Conservation (phyloP, 148 eudicot species). For the Linanthus parryae region DNA sequence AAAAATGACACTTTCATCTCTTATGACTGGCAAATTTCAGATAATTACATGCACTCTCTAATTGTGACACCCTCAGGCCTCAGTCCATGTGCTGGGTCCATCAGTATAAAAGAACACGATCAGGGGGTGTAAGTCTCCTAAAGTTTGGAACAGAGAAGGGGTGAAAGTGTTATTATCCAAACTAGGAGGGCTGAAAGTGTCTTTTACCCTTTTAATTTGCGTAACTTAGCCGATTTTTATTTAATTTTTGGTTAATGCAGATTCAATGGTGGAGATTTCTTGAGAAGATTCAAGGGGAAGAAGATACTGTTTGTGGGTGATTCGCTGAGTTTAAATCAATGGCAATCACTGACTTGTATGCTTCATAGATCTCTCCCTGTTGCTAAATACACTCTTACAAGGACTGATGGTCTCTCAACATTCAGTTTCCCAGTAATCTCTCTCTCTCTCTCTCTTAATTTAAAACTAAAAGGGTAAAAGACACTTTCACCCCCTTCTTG, state of each 20-base stretch:
- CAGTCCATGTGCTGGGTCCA: too few species aligned
- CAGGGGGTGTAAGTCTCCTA: too few species aligned
- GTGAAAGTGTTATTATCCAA: background rate
- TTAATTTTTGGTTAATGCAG: background rate
- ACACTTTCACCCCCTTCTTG: too few species aligned
- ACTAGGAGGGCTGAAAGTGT: background rate
- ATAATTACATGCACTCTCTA: too few species aligned
- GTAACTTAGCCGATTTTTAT: background rate
- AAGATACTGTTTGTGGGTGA: conserved; percentile 53
- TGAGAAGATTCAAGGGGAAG: conserved; percentile 32
- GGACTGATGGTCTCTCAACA: conserved; percentile 26
- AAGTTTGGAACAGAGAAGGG: too few species aligned
- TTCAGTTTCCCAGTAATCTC: too few species aligned
- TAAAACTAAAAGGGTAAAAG: too few species aligned
- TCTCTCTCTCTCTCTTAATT: too few species aligned
- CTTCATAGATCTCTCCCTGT: conserved; percentile 29
- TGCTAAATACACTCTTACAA: conserved; percentile 14
- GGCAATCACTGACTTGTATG: conserved; percentile 54
- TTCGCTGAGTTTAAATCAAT: conserved; percentile 50
- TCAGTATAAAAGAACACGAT: too few species aligned
- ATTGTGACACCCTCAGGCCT: too few species aligned
- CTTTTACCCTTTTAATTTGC: background rate
- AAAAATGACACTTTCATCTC: too few species aligned
- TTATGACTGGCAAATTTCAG: too few species aligned
- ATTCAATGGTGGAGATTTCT: conserved; percentile 18